A percentile compares a stretch with the other conserved stretches of the same genome.
Evolutionary conservation across 2,329 filamentous ascomycete species (phyloP).

Genomic region (Stemphylium lycopersici): DNA sequence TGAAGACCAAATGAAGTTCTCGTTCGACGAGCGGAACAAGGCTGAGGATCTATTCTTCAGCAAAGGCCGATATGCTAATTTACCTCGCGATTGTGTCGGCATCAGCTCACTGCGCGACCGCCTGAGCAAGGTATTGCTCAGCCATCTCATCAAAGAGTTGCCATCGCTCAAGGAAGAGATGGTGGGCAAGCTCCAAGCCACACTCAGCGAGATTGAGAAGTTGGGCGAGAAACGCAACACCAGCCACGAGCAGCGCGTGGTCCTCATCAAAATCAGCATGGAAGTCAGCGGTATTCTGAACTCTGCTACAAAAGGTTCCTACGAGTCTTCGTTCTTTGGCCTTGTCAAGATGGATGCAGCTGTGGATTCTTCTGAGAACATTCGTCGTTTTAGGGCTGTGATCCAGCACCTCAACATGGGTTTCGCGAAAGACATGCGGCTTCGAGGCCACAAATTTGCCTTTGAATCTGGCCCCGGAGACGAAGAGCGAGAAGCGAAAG

Average conservation of each 20-base stretch:
- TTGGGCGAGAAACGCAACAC: constrained; percentile 60
- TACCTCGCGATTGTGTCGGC: constrained; percentile 50
- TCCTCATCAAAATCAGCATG: constrained; percentile 56
- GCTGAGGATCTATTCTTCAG: constrained; percentile 47
- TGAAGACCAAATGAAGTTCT: constrained; percentile 45
- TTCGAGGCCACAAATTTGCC: constrained; percentile 50
- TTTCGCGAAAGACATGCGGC: constrained; percentile 56
- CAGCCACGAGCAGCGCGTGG: constrained; percentile 55
- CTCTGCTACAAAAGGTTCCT: constrained; percentile 59
- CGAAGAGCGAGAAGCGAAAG: constrained; percentile 7
- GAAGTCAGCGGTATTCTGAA: constrained; percentile 54
- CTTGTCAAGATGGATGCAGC: constrained; percentile 18
- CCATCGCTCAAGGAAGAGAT: constrained; percentile 45
- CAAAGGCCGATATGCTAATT: constrained; percentile 32
- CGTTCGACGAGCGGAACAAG: constrained; percentile 50
- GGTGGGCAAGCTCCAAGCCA: constrained; percentile 31
- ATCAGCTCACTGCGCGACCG: constrained; percentile 56
- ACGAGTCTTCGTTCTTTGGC: constrained; percentile 60
- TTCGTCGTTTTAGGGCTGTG: constrained; percentile 60
- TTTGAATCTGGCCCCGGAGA: constrained; percentile 35
- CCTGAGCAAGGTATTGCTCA: constrained; percentile 58
- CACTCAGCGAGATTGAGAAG: constrained; percentile 44
- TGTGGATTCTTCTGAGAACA: constrained; percentile 31
- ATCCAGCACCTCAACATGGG: constrained; percentile 58
- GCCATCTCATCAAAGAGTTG: constrained; percentile 46